Base-by-base conservation (phyloP, 305 asterid genomes). In the Fraxinus floribunda region DNA sequence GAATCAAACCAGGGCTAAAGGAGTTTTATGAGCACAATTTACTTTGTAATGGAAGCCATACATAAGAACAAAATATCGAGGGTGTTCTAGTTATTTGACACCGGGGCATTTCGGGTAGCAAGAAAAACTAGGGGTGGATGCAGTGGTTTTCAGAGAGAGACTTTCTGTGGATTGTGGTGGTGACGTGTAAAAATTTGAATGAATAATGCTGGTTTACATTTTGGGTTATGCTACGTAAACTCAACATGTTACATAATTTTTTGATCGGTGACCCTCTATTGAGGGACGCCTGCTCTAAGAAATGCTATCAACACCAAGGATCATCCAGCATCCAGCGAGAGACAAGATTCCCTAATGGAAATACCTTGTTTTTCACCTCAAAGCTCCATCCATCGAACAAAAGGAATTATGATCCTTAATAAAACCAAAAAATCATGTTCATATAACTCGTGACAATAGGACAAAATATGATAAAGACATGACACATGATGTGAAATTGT, bases 51-150 rank as follows among this genome's bases (percentile, higher is more conserved):
- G 11, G 29, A 7, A 57, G 68, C 68, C 29, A 9, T 62, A 0
- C 6, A 62, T 62, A 29, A 10, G 30, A 68, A 30, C 20, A 1
- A 70, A 68, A 68, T 1, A 29, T 68, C 15, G 7, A 68, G 20
- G 39, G 75, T 26, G 18, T 29, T 68, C 38, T 68, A 30, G 75
- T 68, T 35, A 68, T 30, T 68, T 29, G 5, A 11, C 18, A 60
- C 71, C 32, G 71, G 32, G 71, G 32, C 32, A 20, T 62, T 32
- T 29, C n/a, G 41, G 10, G 22, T 70, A 13, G 41, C 41, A 70
- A 70, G 39, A 70, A 70, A 70, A 70, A 70, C 75, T 70, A 70
- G 38, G 75, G 75, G 41, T 30, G 75, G 75, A 29, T 30, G 35
- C 38, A 70, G 75, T 30, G 75, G 75, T 70, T 30, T 70, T 30